A percentile compares a stretch with the other conserved stretches of the same genome.
Conservation (phyloP, 305 asterid species). For the Nicotiana rustica region DNA sequence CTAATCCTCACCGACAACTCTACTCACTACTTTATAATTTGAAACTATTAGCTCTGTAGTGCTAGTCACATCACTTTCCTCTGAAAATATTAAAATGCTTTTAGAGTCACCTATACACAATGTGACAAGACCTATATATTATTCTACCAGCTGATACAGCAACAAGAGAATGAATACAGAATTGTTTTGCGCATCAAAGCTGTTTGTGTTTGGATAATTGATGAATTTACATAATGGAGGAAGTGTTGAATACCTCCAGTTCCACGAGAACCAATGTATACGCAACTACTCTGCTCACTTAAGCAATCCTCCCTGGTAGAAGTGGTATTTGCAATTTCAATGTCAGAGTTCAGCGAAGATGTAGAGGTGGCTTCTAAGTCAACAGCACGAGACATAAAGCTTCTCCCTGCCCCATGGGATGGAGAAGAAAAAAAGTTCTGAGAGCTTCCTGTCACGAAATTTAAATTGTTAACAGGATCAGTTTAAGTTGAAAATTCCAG, state of each 20-base stretch:
- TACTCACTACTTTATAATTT: too few relatives aligned
- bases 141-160: background rate
- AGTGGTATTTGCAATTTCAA: slow-evolving; percentile 50
- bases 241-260: slow-evolving; percentile 63
- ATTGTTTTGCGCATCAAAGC: background rate
- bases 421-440: slow-evolving; percentile 59
- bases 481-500: slow-evolving; percentile 13
- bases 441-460: slow-evolving; percentile 62
- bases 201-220: background rate
- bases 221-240: background rate
- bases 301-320: slow-evolving; percentile 46
- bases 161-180: slow-evolving; percentile 16
- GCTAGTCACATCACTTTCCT: too few relatives aligned
- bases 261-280: slow-evolving; percentile 78
- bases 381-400: slow-evolving; percentile 65
- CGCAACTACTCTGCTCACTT: slow-evolving; percentile 54
- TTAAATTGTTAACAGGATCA: slow-evolving; percentile 25
- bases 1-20: too few relatives aligned
- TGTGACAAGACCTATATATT: slow-evolving; percentile 8
- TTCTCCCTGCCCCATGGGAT: slow-evolving; percentile 62
- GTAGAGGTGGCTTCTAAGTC: slow-evolving; percentile 57
- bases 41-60: too few relatives aligned
- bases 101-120: slow-evolving; percentile 25
- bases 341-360: slow-evolving; percentile 49
- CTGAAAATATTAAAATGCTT: background rate